Evolutionary conservation across 345 rosid genomes (phyloP).

Genomic region (Pistacia integerrima): DNA sequence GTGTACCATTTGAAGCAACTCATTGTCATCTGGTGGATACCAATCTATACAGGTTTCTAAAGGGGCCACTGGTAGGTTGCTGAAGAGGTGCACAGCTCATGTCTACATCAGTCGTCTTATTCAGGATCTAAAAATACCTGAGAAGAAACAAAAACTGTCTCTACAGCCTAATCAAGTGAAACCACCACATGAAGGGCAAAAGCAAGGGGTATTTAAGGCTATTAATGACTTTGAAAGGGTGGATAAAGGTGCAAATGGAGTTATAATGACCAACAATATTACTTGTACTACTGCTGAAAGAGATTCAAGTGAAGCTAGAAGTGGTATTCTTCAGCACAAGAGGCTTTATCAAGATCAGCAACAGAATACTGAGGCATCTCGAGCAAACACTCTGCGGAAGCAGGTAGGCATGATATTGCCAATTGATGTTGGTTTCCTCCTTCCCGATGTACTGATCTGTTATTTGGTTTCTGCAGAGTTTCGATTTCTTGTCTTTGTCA

Average conservation of each 20-base stretch:
- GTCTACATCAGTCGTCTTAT: conserved; percentile 66
- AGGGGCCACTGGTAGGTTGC: conserved; percentile 29
- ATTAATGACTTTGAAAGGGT: conserved; percentile 24
- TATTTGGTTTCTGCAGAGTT: conserved; percentile 43
- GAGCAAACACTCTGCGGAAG: conserved; percentile 36
- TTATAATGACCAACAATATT: conserved; percentile 6
- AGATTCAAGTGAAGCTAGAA: conserved; percentile 31
- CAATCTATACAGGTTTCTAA: conserved; percentile 36
- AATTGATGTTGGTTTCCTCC: neutral
- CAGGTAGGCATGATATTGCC: conserved; percentile 40
- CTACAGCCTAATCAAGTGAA: conserved; percentile 28
- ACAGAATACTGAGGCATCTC: conserved; percentile 24
- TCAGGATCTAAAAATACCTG: conserved; percentile 35
- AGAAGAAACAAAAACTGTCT: conserved; percentile 36
- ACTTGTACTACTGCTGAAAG: conserved; percentile 19
- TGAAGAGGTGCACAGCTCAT: conserved; percentile 68
- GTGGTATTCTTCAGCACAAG: conserved; percentile 25
- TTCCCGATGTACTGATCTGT: conserved; percentile 22
- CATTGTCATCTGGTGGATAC: conserved; percentile 12
- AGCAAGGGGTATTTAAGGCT: conserved; percentile 29
- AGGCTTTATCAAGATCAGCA: conserved; percentile 32
- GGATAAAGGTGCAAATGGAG: conserved; percentile 29
- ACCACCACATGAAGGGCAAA: conserved; percentile 35
- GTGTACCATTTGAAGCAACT: conserved; percentile 9
- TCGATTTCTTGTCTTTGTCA: conserved; percentile 64